These are phyloP conservation scores for Saccharomyces mikatae DNA, from an alignment of 805 yeast species.

Conservation along the genomic window DNA sequence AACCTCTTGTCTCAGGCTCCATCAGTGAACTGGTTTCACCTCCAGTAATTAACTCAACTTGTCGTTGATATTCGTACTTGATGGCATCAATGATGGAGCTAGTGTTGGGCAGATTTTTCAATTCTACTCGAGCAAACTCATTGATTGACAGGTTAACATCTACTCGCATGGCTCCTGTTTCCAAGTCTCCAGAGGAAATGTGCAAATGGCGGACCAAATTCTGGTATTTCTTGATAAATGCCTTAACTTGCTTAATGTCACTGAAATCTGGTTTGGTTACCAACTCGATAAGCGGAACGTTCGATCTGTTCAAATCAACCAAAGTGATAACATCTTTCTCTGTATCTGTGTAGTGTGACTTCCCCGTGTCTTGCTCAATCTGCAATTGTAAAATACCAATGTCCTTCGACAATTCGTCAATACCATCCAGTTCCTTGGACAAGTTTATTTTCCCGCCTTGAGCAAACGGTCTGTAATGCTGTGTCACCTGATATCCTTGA, in stretches of 20 bases:
- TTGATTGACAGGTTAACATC: constrained; percentile 88
- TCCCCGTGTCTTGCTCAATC: constrained; percentile 92
- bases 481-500: constrained; percentile 91
- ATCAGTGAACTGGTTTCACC: constrained; percentile 29
- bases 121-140: constrained; percentile 67
- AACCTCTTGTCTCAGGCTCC: constrained; percentile 70
- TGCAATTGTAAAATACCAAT: constrained; percentile 76
- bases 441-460: constrained; percentile 52
- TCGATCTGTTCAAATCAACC: constrained; percentile 77
- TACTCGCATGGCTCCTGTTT: constrained; percentile 89
- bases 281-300: constrained; percentile 80
- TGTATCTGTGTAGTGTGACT: constrained; percentile 43
- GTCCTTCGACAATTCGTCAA: constrained; percentile 34
- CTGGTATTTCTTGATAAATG: constrained; percentile 77
- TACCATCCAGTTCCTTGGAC: constrained; percentile 44
- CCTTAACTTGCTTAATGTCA: constrained; percentile 55
- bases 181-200: constrained; percentile 84
- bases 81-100: constrained; percentile 74
- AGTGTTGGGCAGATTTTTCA: constrained; percentile 81
- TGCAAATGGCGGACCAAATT: constrained; percentile 56
- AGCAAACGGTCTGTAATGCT: constrained; percentile 75
- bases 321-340: constrained; percentile 33
- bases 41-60: constrained; percentile 39
- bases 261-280: constrained; percentile 86
- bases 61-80: constrained; percentile 65